A percentile compares a stretch with the other conserved stretches of the same genome.
Evolutionary conservation across 31 red algal species (phyloP).

Genomic region (Bonnemaisonia californica): DNA sequence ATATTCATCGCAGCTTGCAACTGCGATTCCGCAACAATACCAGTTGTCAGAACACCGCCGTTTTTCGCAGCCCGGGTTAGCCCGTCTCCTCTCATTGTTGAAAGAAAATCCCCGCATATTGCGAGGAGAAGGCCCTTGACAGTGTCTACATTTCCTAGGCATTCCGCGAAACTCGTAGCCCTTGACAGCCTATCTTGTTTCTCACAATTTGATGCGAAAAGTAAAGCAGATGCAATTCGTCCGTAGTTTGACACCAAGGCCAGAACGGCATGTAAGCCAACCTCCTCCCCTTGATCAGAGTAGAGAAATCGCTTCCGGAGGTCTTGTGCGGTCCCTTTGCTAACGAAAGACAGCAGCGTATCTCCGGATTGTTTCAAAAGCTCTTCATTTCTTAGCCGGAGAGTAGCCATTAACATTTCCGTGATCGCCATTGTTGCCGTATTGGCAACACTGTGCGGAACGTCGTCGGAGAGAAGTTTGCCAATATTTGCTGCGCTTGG

Average conservation of each 20-base stretch:
- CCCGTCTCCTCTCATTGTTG: slow-evolving; percentile 30
- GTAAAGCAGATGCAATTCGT: slow-evolving; percentile 31
- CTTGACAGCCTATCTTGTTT: neutral
- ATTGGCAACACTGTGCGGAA: slow-evolving; percentile 49
- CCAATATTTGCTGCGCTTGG: slow-evolving; percentile 27
- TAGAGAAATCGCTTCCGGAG: slow-evolving; percentile 37
- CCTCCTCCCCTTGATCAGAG: slow-evolving; percentile 57
- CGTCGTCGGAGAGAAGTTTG: slow-evolving; percentile 47
- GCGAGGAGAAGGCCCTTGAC: slow-evolving; percentile 38
- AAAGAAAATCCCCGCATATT: slow-evolving; percentile 52
- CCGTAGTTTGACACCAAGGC: slow-evolving; percentile 44
- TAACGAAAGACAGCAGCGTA: slow-evolving; percentile 27
- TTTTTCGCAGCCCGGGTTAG: slow-evolving; percentile 16
- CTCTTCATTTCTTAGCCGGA: slow-evolving; percentile 21
- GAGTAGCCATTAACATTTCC: slow-evolving; percentile 45
- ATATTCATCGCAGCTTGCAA: slow-evolving; percentile 11
- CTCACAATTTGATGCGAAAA: neutral
- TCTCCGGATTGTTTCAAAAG: slow-evolving; percentile 18
- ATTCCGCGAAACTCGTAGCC: neutral
- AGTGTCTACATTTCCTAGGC: neutral
- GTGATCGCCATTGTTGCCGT: slow-evolving; percentile 37
- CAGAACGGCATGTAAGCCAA: slow-evolving; percentile 31
- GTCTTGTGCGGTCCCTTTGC: slow-evolving; percentile 25
- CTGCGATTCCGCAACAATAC: slow-evolving; percentile 15
- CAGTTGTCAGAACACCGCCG: slow-evolving; percentile 56